phyloP scores from a whole-genome alignment of 257 asterid genomes.

The Petrea volubilis region DNA sequence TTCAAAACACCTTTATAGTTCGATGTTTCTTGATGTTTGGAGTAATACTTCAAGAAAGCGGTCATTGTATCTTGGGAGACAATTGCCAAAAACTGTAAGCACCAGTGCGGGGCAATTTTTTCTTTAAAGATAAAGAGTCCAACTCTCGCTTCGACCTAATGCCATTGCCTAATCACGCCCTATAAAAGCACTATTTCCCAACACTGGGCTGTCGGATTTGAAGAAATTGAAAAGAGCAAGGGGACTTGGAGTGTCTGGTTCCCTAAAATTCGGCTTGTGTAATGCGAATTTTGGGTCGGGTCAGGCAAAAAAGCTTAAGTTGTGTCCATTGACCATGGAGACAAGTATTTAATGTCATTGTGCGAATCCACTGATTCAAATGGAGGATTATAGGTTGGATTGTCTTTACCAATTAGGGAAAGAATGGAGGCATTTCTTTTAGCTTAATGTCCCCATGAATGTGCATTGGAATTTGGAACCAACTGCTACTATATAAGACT shows the following conservation, averaged over 20 bases:
- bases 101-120: too few species aligned
- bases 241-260: conserved; percentile 39
- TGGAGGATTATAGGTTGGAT: conserved; percentile 60
- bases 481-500: too few species aligned
- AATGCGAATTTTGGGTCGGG: conserved; percentile 55
- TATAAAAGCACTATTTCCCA: too few species aligned
- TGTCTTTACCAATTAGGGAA: conserved; percentile 31
- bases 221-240: neutral
- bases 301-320: conserved; percentile 36
- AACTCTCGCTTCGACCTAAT: too few species aligned
- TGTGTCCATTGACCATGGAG: conserved; percentile 38
- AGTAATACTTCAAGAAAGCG: too few species aligned
- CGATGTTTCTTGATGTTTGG: too few species aligned
- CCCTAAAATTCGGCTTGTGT: conserved; percentile 44
- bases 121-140: too few species aligned
- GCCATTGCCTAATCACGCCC: too few species aligned
- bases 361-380: conserved; percentile 30
- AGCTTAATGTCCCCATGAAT: neutral
- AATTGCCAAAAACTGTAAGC: too few species aligned
- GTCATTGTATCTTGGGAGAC: too few species aligned
- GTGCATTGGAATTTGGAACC: too few species aligned
- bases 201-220: conserved; percentile 19
- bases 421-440: conserved; percentile 43
- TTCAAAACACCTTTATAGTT: too few species aligned
- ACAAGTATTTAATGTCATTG: conserved; percentile 33